A percentile compares a stretch with the other conserved stretches of the same genome.
Conservation (phyloP, 1,284 basidiomycete species). For the Blastosporella zonata region DNA sequence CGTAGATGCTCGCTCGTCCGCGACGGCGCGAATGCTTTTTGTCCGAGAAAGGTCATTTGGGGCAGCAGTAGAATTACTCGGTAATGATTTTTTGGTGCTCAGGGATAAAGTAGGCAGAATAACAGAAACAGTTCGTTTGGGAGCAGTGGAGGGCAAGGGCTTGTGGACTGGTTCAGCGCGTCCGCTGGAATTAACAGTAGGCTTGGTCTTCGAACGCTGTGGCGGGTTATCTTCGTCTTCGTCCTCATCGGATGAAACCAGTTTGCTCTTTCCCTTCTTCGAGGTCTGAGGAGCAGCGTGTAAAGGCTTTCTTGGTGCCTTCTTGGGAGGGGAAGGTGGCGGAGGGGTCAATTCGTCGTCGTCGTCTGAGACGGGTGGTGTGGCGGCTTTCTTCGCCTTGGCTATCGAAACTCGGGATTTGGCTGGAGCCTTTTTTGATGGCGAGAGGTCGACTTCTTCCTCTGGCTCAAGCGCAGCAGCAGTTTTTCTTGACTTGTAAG, state of each 20-base stretch:
- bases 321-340: constrained; percentile 2
- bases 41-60: constrained; percentile 18
- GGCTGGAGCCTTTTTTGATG: constrained; percentile 4
- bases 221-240: neutral
- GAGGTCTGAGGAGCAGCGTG: neutral
- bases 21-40: constrained; percentile 26
- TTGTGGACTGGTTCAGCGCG: no score
- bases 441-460: constrained; percentile 5
- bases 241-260: neutral
- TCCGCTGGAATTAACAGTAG: constrained; percentile 1
- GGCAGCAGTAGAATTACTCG: neutral
- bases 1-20: constrained; percentile 22
- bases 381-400: constrained; percentile 5
- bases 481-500: constrained; percentile 4
- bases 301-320: neutral
- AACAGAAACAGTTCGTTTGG: constrained; percentile 24
- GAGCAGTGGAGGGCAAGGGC: constrained; percentile 14
- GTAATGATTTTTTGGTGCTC: constrained; percentile 8
- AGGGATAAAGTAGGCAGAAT: constrained; percentile 23
- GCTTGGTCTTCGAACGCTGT: neutral
- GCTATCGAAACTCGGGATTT: neutral
- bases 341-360: constrained; percentile 4
- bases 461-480: neutral
- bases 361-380: neutral
- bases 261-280: constrained; percentile 1